Evolutionary conservation across 805 yeast species (phyloP), one percentile per base, ranked within the genome.

Genomic region (Maudiozyma barnettii): DNA sequence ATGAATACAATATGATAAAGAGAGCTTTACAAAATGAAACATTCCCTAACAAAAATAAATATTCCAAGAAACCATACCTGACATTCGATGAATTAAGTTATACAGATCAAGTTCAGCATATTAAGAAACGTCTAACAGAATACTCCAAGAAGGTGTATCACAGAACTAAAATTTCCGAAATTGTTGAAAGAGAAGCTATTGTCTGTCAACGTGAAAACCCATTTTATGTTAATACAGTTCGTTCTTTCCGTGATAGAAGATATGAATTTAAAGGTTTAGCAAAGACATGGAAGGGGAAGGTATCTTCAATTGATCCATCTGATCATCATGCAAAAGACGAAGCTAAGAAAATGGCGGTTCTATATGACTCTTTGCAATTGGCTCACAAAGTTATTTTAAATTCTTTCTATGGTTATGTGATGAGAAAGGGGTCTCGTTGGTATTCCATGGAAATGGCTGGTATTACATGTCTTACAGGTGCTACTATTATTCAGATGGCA

Each of bases 401-500:
- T 61, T 91, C 98, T 0, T 93, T 93, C 63, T 93, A 93, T 59
- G 99, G 99, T 44, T 93, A 93, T 59, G 99, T 93, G 13, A 93
- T 93, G 99, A 78, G 99, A 67, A 93, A 93, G 59, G 99, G 99
- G 37, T 93, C 99, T 0, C 76, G 99, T 50, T 93, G 99, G 99
- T 93, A 90, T 59, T 93, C 99, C 0, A 89, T 93, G 93, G 99
- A 93, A 65, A 93, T 95, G 99, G 99, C 99, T 0, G 99, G 99
- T 52, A 93, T 93, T 18, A 93, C 99, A 0, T 95, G 99, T 74
- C 73, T 90, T 43, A 93, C 99, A 0, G 99, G 99, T 45, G 96
- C 99, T 0, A 88, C 95, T 0, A 93, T 93, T 57, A 93, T 93
- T 71, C 98, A 95, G 67, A 85, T 91, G 93, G 99, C 99, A 0